Evolutionary conservation across 306 rosid genomes (phyloP).

Genomic region (Dryas octopetala): DNA sequence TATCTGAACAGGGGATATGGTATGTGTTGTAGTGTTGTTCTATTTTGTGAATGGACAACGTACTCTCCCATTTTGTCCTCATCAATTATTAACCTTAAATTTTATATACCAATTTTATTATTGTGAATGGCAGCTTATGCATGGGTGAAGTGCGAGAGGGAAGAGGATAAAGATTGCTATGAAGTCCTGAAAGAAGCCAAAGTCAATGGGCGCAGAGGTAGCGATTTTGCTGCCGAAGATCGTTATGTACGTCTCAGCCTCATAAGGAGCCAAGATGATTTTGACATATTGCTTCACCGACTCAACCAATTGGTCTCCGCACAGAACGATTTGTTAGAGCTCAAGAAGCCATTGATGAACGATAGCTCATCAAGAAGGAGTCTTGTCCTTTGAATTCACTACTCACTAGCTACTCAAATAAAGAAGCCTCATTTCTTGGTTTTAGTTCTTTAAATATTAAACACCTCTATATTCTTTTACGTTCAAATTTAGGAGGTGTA

Average conservation of each 20-base stretch:
- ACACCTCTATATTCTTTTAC: too few relatives aligned
- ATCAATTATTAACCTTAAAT: too few relatives aligned
- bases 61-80: too few relatives aligned
- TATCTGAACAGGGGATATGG: too few relatives aligned
- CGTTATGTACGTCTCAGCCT: constrained; percentile 45
- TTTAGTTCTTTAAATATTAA: too few relatives aligned
- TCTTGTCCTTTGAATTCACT: neutral
- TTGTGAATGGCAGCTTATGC: constrained; percentile 39
- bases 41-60: too few relatives aligned
- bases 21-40: too few relatives aligned
- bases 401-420: too few relatives aligned
- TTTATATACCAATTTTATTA: too few relatives aligned
- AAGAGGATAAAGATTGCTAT: constrained; percentile 43
- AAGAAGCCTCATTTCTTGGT: too few relatives aligned
- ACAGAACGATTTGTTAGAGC: constrained; percentile 2
- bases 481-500: too few relatives aligned
- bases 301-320: constrained; percentile 29
- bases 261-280: constrained; percentile 44
- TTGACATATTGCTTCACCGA: constrained; percentile 35
- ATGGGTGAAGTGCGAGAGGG: constrained; percentile 51
- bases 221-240: constrained; percentile 16
- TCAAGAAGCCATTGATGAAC: neutral
- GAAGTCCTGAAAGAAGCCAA: constrained; percentile 32
- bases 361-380: neutral
- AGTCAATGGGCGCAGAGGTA: constrained; percentile 35